Evolutionary conservation across 1,139 yeast species (phyloP).

Genomic region (Meyerozyma smithsonii): DNA sequence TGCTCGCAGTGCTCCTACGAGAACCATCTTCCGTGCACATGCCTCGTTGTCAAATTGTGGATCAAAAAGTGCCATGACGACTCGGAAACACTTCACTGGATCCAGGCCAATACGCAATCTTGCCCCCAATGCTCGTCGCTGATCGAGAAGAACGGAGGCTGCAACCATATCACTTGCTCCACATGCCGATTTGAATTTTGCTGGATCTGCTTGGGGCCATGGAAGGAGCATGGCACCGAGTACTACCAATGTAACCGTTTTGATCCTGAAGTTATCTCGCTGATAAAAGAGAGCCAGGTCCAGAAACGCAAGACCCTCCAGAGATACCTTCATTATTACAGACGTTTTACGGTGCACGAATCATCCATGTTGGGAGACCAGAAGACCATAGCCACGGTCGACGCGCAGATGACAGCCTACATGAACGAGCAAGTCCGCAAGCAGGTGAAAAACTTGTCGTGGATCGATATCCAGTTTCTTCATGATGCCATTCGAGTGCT

Average conservation of each 20-base stretch:
- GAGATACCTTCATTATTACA: conserved; percentile 73
- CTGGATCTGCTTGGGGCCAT: conserved; percentile 83
- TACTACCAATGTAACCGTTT: conserved; percentile 67
- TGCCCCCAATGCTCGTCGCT: conserved; percentile 66
- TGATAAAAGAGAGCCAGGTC: conserved; percentile 28
- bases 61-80: conserved; percentile 77
- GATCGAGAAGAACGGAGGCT: conserved; percentile 90
- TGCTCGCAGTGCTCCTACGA: conserved; percentile 76
- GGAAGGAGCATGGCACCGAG: conserved; percentile 67
- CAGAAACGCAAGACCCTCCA: conserved; percentile 43
- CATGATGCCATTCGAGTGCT: conserved; percentile 66
- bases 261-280: conserved; percentile 34
- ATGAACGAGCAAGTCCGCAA: conserved; percentile 49
- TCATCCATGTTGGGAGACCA: conserved; percentile 73
- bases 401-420: conserved; percentile 53
- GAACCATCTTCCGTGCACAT: conserved; percentile 82
- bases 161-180: conserved; percentile 91
- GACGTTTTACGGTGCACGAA: conserved; percentile 73
- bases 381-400: conserved; percentile 57
- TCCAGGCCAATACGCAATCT: conserved; percentile 77
- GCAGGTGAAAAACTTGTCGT: conserved; percentile 43
- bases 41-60: conserved; percentile 70
- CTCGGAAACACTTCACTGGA: conserved; percentile 87
- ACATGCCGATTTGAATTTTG: conserved; percentile 81
- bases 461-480: conserved; percentile 88